phyloP scores from a whole-genome alignment of 495 filamentous ascomycete genomes.

The Hypoxylon cercidicola region DNA sequence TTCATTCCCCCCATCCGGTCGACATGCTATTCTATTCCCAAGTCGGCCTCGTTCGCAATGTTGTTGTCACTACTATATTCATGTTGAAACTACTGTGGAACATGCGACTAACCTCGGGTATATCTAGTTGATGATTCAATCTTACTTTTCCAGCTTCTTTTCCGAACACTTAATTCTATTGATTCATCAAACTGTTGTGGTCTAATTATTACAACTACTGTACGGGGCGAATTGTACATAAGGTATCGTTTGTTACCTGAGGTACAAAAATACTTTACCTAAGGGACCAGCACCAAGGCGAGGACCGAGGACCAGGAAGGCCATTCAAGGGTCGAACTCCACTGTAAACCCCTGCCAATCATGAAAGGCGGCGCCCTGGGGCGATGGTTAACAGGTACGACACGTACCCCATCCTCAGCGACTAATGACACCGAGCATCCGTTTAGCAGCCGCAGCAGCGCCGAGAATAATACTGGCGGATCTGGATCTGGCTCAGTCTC shows the following conservation, averaged over 20 bases:
- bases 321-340: constrained; percentile 36
- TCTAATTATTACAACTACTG: too few relatives aligned
- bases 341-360: constrained; percentile 39
- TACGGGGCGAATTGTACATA: too few relatives aligned
- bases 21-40: constrained; percentile 2
- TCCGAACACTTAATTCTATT: too few relatives aligned
- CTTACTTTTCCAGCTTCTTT: too few relatives aligned
- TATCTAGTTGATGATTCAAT: background rate
- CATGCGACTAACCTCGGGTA: background rate
- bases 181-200: too few relatives aligned
- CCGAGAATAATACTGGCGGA: constrained; percentile 47
- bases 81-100: too few relatives aligned
- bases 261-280: background rate
- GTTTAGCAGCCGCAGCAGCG: constrained; percentile 46
- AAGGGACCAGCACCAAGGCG: constrained; percentile 19
- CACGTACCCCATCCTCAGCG: constrained; percentile 44
- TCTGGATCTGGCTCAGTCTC: constrained; percentile 14
- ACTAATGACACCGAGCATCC: constrained; percentile 48
- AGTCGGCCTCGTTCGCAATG: background rate
- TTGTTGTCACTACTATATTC: background rate
- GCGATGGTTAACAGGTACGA: constrained; percentile 46
- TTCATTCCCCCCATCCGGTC: constrained; percentile 9
- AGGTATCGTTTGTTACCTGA: too few relatives aligned
- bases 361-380: constrained; percentile 47
- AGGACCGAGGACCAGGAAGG: constrained; percentile 43